These are phyloP conservation scores for Metarhizium guizhouense DNA, from an alignment of 2,329 filamentous ascomycete species.

Conservation along the genomic window DNA sequence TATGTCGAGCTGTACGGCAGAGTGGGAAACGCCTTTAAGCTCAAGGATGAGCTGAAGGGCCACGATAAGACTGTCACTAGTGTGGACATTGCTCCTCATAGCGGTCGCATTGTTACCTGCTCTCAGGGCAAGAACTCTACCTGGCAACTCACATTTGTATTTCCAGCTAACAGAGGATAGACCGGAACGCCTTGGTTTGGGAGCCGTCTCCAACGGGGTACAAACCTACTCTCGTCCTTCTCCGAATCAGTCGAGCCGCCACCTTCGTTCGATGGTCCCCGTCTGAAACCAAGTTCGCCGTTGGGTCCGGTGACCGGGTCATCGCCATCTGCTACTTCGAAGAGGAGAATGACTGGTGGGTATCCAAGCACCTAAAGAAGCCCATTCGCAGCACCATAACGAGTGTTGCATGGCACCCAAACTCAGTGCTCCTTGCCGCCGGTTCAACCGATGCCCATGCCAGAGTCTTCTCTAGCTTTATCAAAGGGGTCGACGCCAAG, in stretches of 20 bases:
- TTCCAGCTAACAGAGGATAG: slow-evolving; percentile 33
- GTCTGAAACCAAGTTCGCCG: slow-evolving; percentile 93
- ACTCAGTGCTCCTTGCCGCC: slow-evolving; percentile 87
- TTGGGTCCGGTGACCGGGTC: slow-evolving; percentile 88
- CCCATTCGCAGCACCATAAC: slow-evolving; percentile 96
- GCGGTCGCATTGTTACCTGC: slow-evolving; percentile 92
- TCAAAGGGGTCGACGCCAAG: slow-evolving; percentile 85
- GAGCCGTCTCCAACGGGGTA: slow-evolving; percentile 86
- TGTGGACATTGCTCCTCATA: slow-evolving; percentile 87
- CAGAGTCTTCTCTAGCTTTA: slow-evolving; percentile 87
- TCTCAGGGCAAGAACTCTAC: slow-evolving; percentile 62
- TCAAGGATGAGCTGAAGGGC: slow-evolving; percentile 88
- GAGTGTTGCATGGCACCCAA: slow-evolving; percentile 91
- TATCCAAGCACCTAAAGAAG: slow-evolving; percentile 98
- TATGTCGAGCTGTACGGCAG: slow-evolving; percentile 79
- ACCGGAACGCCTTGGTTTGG: slow-evolving; percentile 97
- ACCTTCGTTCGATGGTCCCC: slow-evolving; percentile 97
- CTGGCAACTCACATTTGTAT: neutral
- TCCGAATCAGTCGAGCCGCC: slow-evolving; percentile 92
- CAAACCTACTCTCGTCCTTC: slow-evolving; percentile 93
- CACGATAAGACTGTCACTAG: slow-evolving; percentile 97
- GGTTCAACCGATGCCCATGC: slow-evolving; percentile 97
- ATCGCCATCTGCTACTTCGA: slow-evolving; percentile 99
- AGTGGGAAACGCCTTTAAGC: slow-evolving; percentile 64
- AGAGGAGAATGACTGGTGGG: slow-evolving; percentile 99